Base-by-base conservation (phyloP, 1,139 yeast genomes). In the Saccharomyces hybrid region DNA sequence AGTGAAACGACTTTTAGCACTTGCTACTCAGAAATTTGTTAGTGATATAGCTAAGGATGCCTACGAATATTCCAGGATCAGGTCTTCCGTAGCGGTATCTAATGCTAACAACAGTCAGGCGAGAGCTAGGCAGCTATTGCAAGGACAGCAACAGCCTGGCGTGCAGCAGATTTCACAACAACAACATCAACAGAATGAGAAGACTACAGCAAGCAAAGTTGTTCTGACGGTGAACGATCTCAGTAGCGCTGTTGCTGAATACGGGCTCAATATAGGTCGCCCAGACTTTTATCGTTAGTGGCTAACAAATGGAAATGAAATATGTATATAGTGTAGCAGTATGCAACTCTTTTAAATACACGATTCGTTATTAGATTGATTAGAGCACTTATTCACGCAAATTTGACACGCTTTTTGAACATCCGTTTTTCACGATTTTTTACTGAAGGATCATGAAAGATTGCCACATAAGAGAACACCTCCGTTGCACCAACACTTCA, bases 21-120 rank as follows among this genome's bases (percentile, higher is more conserved):
- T 95, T 55, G 98, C 99, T 0, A 91, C 99, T 0, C 99, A 95
- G 66, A 93, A 95, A 68, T 95, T 95, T 68, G 80, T 95, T 34
- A 84, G 93, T 57, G 99, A 93, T 68, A 85, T 95, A 44, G 96
- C 99, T 1, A 90, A 91, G 23, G 98, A 95, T 69, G 98, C 99
- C 0, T 93, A 89, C 69, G 99, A 95, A 67, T 91, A 89, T 68
- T 86, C 96, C 9, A 76, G 98, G 57, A 93, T 95, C 62, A 78
- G 98, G 57, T 88, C 91, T 26, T 79, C 90, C 8, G 81, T 89
- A 5, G 84, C 96, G 0, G 95, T 88, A 23, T 85, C 88, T 63
- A 84, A 85, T 62, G 84, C 95, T 0, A 78, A 88, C 48, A 89
- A 89, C 65, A 96, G 96, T 3, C 96, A 88, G 67, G 86, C 84